Percentiles rank a stretch among this genome's conserved stretches.
phyloP scores from a whole-genome alignment of 805 yeast species.

The Saturnispora gosingensis region DNA sequence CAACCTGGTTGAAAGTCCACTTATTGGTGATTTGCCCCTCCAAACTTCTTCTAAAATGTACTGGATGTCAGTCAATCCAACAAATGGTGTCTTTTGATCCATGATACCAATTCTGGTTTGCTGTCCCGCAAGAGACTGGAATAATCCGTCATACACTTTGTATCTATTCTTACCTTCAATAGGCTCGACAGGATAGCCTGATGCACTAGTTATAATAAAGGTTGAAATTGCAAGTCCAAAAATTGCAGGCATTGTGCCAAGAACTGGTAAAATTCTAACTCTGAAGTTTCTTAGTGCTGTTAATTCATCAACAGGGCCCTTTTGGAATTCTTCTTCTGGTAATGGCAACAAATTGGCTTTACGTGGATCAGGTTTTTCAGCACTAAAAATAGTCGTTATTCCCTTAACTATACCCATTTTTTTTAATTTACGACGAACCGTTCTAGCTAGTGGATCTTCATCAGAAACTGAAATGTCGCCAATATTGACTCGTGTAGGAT shows the following conservation, averaged over 20 bases:
- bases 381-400: conserved; percentile 82
- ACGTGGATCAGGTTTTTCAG: conserved; percentile 94
- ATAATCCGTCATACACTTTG: conserved; percentile 75
- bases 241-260: conserved; percentile 95
- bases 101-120: conserved; percentile 64
- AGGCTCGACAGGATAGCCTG: conserved; percentile 88
- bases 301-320: conserved; percentile 79
- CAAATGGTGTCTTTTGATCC: conserved; percentile 63
- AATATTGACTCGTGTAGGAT: conserved; percentile 82
- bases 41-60: conserved; percentile 87
- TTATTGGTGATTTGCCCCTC: conserved; percentile 84
- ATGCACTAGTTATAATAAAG: conserved; percentile 62
- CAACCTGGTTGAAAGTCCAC: conserved; percentile 72
- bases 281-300: conserved; percentile 84
- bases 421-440: conserved; percentile 78
- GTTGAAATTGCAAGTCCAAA: conserved; percentile 90
- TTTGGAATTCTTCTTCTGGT: conserved; percentile 68
- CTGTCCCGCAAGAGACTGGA: conserved; percentile 81
- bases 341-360: conserved; percentile 84
- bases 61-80: conserved; percentile 61
- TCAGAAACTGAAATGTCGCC: conserved; percentile 85
- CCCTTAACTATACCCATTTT: conserved; percentile 66
- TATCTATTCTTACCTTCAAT: conserved; percentile 82
- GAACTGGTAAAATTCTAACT: conserved; percentile 88
- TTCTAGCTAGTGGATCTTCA: conserved; percentile 87